Conservation (phyloP, 345 rosid species). For the Excoecaria agallocha region DNA sequence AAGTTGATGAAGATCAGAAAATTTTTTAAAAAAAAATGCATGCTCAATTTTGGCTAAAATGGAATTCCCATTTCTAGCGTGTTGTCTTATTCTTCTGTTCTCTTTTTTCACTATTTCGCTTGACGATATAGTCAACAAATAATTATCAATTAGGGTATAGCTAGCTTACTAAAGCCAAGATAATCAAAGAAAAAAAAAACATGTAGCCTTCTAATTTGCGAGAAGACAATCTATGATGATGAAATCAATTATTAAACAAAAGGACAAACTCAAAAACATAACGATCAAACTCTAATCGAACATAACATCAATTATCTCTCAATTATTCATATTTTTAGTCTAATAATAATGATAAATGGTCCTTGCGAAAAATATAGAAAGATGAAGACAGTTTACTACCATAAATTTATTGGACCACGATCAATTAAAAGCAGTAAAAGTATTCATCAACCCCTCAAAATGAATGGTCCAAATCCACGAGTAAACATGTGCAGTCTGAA, state of each 20-base stretch:
- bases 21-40: no score
- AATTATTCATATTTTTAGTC: not conserved
- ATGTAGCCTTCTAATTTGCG: not conserved
- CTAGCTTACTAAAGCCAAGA: not conserved
- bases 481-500: conserved; percentile 27
- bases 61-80: no score
- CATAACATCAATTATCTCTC: not conserved
- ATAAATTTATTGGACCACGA: conserved; percentile 41
- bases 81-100: no score
- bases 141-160: no score
- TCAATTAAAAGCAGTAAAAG: conserved; percentile 26
- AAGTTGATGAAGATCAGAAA: no score
- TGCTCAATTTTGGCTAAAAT: no score
- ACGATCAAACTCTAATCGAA: no score
- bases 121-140: no score
- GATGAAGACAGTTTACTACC: conserved; percentile 22
- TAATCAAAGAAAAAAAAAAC: not conserved
- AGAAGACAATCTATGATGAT: not conserved
- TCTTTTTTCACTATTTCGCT: no score
- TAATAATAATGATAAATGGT: conserved; percentile 29
- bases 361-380: conserved; percentile 17
- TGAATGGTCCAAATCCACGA: conserved; percentile 37
- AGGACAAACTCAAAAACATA: not conserved
- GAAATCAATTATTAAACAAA: not conserved
- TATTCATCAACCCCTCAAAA: conserved; percentile 1